Evolutionary conservation across 257 asterid species (phyloP), one percentile per base, ranked within the genome.

Genomic region (Lithospermum erythrorhizon): DNA sequence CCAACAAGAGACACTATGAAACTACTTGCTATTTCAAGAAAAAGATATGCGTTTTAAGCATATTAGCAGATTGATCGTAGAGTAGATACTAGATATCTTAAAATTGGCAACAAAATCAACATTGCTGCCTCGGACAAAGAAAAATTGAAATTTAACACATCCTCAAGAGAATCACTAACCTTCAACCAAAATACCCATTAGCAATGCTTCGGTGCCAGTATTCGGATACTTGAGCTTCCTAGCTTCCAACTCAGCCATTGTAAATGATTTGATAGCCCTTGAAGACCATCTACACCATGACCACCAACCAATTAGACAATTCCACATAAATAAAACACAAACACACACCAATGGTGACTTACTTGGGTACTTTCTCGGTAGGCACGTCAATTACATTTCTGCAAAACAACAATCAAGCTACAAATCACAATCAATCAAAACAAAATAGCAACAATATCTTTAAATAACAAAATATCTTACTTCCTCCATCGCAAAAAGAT

Each of bases 151-250:
- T 55, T 6, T 9, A 21, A 21, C 32, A 21, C 22, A 35, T 35
- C 45, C 45, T 41, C 49, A 24, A 53, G 18, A 53, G 56, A 41
- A 61, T 49, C n/a, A 58, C 72, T 54, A 58, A 91, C 97, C 97
- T 86, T 91, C 98, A 57, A 91, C 81, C 80, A 91, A 67, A 73
- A 91, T 86, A 66, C 97, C 97, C 95, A 91, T 81, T 41, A 91
- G 85, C 61, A 91, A 71, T 71, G 95, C 78, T 82, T 88, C 98
- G 1, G 98, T 91, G n/a, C 98, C 97, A 22, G 86, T 88, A 30
- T 71, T 84, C 15, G 94, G 86, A 74, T 76, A 88, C 78, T 79
- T 91, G 73, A 91, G 87, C 82, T 84, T 91, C 68, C 94, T 75
- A 7, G 95, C 98, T 79, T 88, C 95, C 79, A 86, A 72, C 66